Conservation (phyloP, 345 rosid species). For the Turritis glabra region DNA sequence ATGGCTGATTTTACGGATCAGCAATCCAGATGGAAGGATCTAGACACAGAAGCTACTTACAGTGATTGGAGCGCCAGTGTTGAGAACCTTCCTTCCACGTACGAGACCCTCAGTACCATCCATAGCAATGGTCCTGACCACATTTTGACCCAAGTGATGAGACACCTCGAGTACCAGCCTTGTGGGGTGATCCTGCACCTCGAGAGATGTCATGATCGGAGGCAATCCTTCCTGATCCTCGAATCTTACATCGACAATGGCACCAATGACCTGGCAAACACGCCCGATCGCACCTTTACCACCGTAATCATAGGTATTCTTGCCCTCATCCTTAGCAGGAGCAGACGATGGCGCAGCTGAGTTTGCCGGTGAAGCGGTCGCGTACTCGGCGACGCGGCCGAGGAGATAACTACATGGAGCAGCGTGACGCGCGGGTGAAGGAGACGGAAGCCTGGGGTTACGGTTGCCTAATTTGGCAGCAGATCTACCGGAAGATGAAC, state of each 20-base stretch:
- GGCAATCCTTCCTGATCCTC: slow-evolving; percentile 77
- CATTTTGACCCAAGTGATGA: slow-evolving; percentile 87
- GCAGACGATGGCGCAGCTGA: slow-evolving; percentile 36
- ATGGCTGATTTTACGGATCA: background rate
- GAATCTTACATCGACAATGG: slow-evolving; percentile 91
- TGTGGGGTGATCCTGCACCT: slow-evolving; percentile 66
- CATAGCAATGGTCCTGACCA: slow-evolving; percentile 96
- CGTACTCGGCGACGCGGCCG: slow-evolving; percentile 65
- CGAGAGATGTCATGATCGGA: slow-evolving; percentile 93
- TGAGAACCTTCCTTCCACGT: slow-evolving; percentile 82
- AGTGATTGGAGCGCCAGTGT: slow-evolving; percentile 95
- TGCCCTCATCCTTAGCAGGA: slow-evolving; percentile 41
- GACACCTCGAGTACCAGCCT: slow-evolving; percentile 93
- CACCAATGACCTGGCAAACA: slow-evolving; percentile 95
- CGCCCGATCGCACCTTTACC: slow-evolving; percentile 88
- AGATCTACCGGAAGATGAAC: slow-evolving; percentile 72
- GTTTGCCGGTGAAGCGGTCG: slow-evolving; percentile 62
- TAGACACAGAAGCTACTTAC: slow-evolving; percentile 40
- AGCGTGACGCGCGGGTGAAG: slow-evolving; percentile 48
- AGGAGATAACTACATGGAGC: slow-evolving; percentile 59
- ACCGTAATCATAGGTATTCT: slow-evolving; percentile 69
- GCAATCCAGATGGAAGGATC: background rate
- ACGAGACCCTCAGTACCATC: slow-evolving; percentile 97
- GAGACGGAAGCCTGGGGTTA: slow-evolving; percentile 42
- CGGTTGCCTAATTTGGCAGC: slow-evolving; percentile 42